Evolutionary conservation across 371 early-diverging fungal species (phyloP).

Genomic region (Mortierella sp.): DNA sequence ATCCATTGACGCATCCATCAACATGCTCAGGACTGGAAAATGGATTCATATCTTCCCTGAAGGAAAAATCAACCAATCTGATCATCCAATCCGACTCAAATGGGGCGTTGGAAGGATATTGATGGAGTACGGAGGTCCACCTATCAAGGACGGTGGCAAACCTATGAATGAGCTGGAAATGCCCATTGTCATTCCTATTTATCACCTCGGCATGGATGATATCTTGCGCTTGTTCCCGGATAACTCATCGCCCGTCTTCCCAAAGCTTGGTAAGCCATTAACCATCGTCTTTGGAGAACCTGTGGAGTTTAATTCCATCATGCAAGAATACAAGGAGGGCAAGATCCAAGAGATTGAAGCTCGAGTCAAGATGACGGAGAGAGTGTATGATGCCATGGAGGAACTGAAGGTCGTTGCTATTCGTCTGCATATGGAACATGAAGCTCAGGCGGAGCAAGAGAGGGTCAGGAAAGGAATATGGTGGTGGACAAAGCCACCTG

Average conservation of each 20-base stretch:
- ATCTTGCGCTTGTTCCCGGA: constrained; percentile 55
- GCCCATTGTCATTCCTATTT: constrained; percentile 53
- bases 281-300: constrained; percentile 75
- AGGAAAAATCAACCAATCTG: constrained; percentile 77
- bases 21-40: constrained; percentile 61
- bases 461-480: constrained; percentile 32
- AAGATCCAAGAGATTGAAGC: constrained; percentile 63
- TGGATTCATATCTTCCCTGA: constrained; percentile 93
- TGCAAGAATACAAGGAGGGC: constrained; percentile 65
- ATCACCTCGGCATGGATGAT: constrained; percentile 55
- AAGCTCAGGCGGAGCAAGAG: constrained; percentile 23
- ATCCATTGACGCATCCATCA: constrained; percentile 80
- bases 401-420: constrained; percentile 44
- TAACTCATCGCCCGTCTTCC: constrained; percentile 54
- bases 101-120: constrained; percentile 90
- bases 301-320: constrained; percentile 68
- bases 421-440: constrained; percentile 37
- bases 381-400: constrained; percentile 64
- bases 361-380: constrained; percentile 66
- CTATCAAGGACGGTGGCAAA: constrained; percentile 56
- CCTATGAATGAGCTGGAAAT: constrained; percentile 53
- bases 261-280: constrained; percentile 57
- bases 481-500: constrained; percentile 48
- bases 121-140: constrained; percentile 73
- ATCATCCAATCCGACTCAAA: constrained; percentile 76